These are phyloP conservation scores for Aleurites moluccanus DNA, from an alignment of 441 rosid species.

Conservation along the genomic window DNA sequence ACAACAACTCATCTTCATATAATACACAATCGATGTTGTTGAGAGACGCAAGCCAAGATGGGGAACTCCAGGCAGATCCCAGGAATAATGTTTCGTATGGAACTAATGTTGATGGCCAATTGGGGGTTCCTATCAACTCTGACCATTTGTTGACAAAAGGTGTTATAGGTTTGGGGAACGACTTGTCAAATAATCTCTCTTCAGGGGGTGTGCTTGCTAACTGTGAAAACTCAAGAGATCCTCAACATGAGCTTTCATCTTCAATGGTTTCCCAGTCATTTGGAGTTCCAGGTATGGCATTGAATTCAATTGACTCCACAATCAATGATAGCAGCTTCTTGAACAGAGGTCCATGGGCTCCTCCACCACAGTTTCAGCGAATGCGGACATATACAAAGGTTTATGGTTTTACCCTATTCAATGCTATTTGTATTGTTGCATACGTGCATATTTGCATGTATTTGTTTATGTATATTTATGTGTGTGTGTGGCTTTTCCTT, in stretches of 20 bases:
- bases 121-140: constrained; percentile 41
- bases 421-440: background rate
- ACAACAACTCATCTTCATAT: constrained; percentile 41
- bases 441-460: background rate
- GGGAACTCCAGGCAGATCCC: constrained; percentile 50
- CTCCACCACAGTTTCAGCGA: constrained; percentile 52
- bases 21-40: constrained; percentile 44
- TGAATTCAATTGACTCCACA: constrained; percentile 55
- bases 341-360: constrained; percentile 49
- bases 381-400: constrained; percentile 77
- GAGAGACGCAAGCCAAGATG: constrained; percentile 52
- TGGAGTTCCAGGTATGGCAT: constrained; percentile 59
- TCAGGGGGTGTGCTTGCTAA: constrained; percentile 42
- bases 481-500: background rate
- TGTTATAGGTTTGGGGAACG: constrained; percentile 48
- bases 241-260: constrained; percentile 64
- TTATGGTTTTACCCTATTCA: constrained; percentile 14
- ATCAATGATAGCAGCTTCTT: constrained; percentile 47
- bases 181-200: constrained; percentile 46
- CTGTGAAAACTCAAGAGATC: constrained; percentile 51
- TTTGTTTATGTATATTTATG: background rate
- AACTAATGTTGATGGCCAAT: constrained; percentile 35
- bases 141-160: constrained; percentile 43
- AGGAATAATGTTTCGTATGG: constrained; percentile 42
- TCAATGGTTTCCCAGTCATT: constrained; percentile 69